These are phyloP conservation scores for Clausena lansium DNA, from an alignment of 345 rosid genomes.

Conservation along the genomic window DNA sequence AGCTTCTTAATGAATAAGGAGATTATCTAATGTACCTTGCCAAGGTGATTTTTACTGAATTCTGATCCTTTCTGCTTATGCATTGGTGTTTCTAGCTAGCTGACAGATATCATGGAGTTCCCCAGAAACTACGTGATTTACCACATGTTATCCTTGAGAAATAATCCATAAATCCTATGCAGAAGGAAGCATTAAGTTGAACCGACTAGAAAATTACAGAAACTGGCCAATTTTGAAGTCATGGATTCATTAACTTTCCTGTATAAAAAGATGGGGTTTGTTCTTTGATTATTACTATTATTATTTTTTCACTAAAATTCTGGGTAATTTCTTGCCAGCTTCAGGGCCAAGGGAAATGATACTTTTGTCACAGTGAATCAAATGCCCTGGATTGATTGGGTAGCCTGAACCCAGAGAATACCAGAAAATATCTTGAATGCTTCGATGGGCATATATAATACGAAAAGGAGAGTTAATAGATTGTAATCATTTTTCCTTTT, in stretches of 20 bases:
- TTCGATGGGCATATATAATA: not conserved
- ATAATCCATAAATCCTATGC: not conserved
- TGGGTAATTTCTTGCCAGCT: not conserved
- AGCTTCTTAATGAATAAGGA: not conserved
- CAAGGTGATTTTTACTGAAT: slow-evolving; percentile 10
- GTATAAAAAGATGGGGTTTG: not conserved
- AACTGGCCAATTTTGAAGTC: not conserved
- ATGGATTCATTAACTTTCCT: not conserved
- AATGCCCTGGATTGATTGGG: not conserved
- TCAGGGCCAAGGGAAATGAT: not conserved
- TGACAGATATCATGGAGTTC: not conserved
- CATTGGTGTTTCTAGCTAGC: too few species aligned
- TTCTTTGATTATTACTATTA: not conserved
- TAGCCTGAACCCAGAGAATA: not conserved
- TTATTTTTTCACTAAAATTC: not conserved
- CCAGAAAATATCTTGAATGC: not conserved
- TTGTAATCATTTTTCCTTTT: not conserved
- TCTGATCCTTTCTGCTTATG: not conserved
- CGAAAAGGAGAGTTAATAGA: not conserved
- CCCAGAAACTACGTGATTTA: not conserved
- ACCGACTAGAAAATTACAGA: not conserved
- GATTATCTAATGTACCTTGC: not conserved
- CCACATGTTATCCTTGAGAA: too few species aligned
- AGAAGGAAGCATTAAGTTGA: not conserved
- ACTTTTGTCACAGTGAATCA: not conserved